These are phyloP conservation scores for Conticribra guillardii DNA, from an alignment of 108 stramenopile genomes.

Conservation along the genomic window DNA sequence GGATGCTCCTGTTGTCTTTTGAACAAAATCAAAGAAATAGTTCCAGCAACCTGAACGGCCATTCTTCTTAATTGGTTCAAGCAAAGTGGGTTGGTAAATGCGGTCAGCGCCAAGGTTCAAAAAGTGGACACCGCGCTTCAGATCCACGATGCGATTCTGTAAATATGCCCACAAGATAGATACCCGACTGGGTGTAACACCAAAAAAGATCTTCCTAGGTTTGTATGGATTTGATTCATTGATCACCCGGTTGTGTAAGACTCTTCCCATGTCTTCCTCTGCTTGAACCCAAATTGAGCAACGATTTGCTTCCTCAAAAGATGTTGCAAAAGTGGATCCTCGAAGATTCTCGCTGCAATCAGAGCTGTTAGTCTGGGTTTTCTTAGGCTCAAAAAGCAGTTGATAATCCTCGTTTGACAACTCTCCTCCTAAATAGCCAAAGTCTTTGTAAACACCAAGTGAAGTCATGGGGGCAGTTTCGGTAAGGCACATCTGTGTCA, in stretches of 20 bases:
- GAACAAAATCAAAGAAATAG: constrained; percentile 77
- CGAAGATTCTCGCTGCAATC: constrained; percentile 64
- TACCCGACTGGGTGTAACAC: constrained; percentile 65
- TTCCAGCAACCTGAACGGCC: constrained; percentile 20
- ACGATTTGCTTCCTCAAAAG: constrained; percentile 69
- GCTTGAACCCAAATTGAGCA: constrained; percentile 87
- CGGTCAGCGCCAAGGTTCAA: constrained; percentile 72
- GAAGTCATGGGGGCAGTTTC: constrained; percentile 56
- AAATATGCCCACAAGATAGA: constrained; percentile 64
- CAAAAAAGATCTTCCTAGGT: constrained; percentile 74
- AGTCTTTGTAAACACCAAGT: constrained; percentile 59
- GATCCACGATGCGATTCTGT: constrained; percentile 57
- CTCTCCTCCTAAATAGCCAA: constrained; percentile 72
- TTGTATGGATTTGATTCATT: constrained; percentile 54
- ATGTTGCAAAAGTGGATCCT: constrained; percentile 63
- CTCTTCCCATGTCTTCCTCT: constrained; percentile 77
- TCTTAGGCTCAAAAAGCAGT: constrained; percentile 49
- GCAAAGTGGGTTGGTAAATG: constrained; percentile 65
- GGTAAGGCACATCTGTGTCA: constrained; percentile 58
- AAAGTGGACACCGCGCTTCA: constrained; percentile 73
- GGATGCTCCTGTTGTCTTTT: constrained; percentile 54
- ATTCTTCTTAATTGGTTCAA: constrained; percentile 48
- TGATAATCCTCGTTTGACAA: constrained; percentile 67
- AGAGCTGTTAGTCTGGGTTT: constrained; percentile 14
- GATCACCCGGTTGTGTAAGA: constrained; percentile 56